Conservation (phyloP, 352 stramenopile genomes). For the Pythium apleroticum region DNA sequence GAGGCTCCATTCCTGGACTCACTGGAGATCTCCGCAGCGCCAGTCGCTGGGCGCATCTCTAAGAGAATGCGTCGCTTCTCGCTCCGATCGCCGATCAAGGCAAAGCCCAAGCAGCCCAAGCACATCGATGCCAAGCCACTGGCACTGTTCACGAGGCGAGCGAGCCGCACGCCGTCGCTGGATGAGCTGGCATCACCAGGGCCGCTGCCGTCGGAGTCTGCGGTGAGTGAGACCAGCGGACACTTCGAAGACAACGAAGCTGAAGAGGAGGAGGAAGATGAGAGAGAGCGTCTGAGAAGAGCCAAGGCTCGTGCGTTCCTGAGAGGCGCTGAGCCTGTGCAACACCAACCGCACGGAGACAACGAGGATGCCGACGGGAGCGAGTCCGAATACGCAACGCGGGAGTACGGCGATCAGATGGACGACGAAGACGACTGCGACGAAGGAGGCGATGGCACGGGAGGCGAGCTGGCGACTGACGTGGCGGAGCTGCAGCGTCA, state of each 20-base stretch:
- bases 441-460: background rate
- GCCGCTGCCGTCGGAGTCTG: background rate
- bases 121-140: background rate
- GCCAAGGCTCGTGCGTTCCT: slow-evolving; percentile 10
- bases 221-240: background rate
- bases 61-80: slow-evolving; percentile 18
- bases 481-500: slow-evolving; percentile 11
- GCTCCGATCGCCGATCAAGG: slow-evolving; percentile 9
- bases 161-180: slow-evolving; percentile 19
- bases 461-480: slow-evolving; percentile 4
- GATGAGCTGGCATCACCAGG: slow-evolving; percentile 20
- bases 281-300: slow-evolving; percentile 12
- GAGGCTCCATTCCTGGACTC: background rate
- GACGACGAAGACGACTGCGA: slow-evolving; percentile 4
- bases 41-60: background rate
- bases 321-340: background rate
- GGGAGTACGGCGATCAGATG: background rate
- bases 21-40: background rate
- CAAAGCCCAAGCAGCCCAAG: background rate
- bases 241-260: slow-evolving; percentile 2
- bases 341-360: background rate
- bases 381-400: background rate
- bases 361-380: background rate
- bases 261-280: slow-evolving; percentile 9
- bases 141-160: slow-evolving; percentile 2